Evolutionary conservation across 164 flowering plant species (phyloP).

Genomic region (Berberis thunbergii): DNA sequence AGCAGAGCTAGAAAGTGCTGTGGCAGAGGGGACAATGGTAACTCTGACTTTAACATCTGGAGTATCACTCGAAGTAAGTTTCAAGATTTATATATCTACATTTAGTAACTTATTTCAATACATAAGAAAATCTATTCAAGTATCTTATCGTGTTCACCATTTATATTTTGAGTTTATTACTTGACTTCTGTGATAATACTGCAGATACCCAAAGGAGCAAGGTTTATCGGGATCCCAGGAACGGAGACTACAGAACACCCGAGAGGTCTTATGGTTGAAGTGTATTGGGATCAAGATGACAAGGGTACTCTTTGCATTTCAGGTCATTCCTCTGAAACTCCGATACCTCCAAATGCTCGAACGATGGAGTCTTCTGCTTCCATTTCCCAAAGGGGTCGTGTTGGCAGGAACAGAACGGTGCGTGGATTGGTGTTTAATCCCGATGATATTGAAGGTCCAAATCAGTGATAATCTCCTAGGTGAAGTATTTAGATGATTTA

Average conservation of each 20-base stretch:
- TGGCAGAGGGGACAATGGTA: slow-evolving; percentile 53
- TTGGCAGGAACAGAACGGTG: slow-evolving; percentile 20
- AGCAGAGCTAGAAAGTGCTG: slow-evolving; percentile 85
- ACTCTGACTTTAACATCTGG: slow-evolving; percentile 66
- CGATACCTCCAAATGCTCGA: slow-evolving; percentile 43
- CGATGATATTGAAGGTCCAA: slow-evolving; percentile 19
- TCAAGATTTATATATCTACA: background rate
- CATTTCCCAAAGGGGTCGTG: slow-evolving; percentile 13
- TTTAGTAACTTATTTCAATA: background rate
- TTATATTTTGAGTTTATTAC: background rate
- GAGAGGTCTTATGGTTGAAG: slow-evolving; percentile 78
- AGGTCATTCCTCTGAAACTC: slow-evolving; percentile 63
- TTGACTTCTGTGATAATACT: background rate
- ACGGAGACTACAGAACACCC: slow-evolving; percentile 65
- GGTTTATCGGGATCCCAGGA: slow-evolving; percentile 74
- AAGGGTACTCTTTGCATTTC: slow-evolving; percentile 69
- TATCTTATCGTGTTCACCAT: background rate
- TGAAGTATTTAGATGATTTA: too few species aligned
- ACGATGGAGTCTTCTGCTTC: slow-evolving; percentile 9
- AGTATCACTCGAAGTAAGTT: slow-evolving; percentile 41
- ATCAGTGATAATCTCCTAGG: background rate
- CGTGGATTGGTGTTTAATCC: slow-evolving; percentile 57
- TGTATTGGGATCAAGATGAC: slow-evolving; percentile 84
- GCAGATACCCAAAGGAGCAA: slow-evolving; percentile 84
- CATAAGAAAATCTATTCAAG: background rate